These are phyloP conservation scores for Penicillium occitanis DNA, from an alignment of 2,329 filamentous ascomycete species.

Conservation along the genomic window DNA sequence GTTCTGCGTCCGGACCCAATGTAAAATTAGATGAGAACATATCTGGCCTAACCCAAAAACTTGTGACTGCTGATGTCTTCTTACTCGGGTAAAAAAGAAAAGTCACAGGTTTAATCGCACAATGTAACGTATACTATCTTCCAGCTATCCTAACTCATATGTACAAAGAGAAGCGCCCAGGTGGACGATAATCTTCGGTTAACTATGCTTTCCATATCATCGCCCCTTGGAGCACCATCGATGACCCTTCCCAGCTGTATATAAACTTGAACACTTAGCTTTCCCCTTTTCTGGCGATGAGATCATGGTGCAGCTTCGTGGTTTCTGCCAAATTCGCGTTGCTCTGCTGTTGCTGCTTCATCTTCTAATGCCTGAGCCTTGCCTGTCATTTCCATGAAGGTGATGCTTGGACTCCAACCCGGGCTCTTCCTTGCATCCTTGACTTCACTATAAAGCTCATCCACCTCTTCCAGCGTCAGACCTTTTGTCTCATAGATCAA, in stretches of 20 bases:
- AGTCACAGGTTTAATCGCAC: neutral
- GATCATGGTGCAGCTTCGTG: constrained; percentile 1
- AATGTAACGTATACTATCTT: neutral
- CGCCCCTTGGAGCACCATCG: neutral
- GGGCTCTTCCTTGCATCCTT: constrained; percentile 23
- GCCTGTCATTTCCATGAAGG: constrained; percentile 1
- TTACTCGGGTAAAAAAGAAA: neutral
- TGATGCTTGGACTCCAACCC: constrained; percentile 8
- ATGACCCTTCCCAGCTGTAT: constrained; percentile 8
- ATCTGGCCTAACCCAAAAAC: too few relatives aligned
- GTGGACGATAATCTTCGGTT: neutral
- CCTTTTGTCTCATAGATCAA: constrained; percentile 88
- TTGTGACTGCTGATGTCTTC: neutral
- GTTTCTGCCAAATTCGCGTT: constrained; percentile 6
- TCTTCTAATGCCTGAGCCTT: constrained; percentile 5
- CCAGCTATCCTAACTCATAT: neutral
- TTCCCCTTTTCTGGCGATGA: constrained; percentile 1
- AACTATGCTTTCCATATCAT: neutral
- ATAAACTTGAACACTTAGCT: neutral
- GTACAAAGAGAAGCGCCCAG: neutral
- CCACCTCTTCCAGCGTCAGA: constrained; percentile 76
- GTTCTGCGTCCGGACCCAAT: neutral
- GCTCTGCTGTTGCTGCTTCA: constrained; percentile 1
- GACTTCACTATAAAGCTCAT: constrained; percentile 52
- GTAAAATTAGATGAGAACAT: neutral